Percentiles rank a stretch among this genome's conserved stretches.
These are phyloP conservation scores for Nelumbo lutea DNA, from an alignment of 164 flowering plant species.

Conservation along the genomic window DNA sequence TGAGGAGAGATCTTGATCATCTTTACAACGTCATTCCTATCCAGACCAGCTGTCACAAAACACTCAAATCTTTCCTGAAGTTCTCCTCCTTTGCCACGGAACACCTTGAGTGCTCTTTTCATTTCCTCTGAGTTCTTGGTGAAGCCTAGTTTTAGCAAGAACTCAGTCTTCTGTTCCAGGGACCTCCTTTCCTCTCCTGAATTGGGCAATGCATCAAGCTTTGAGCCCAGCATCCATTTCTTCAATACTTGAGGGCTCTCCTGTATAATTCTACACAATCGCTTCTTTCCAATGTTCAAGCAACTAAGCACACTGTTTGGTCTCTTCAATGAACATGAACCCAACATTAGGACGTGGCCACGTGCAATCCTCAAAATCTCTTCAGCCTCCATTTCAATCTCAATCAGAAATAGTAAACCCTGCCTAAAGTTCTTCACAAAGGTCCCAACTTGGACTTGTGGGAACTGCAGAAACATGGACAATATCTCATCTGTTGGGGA, in stretches of 20 bases:
- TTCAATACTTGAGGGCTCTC: constrained; percentile 50
- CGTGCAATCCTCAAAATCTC: constrained; percentile 41
- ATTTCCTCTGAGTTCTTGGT: constrained; percentile 43
- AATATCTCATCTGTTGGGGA: constrained; percentile 20
- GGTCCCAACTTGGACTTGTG: constrained; percentile 30
- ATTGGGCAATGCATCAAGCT: constrained; percentile 27
- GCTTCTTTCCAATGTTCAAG: constrained; percentile 40
- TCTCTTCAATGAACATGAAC: constrained; percentile 43
- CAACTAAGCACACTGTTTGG: constrained; percentile 22
- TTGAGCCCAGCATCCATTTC: constrained; percentile 41
- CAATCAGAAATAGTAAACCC: constrained; percentile 33
- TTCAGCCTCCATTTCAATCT: constrained; percentile 42
- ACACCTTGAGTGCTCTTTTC: constrained; percentile 43
- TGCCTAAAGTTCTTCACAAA: constrained; percentile 41
- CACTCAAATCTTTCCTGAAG: constrained; percentile 70
- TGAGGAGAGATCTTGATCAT: constrained; percentile 55
- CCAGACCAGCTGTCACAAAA: constrained; percentile 56
- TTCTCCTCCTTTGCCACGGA: constrained; percentile 54
- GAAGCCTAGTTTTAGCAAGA: constrained; percentile 53
- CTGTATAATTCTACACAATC: constrained; percentile 39
- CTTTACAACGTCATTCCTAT: constrained; percentile 31
- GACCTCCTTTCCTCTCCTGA: constrained; percentile 20
- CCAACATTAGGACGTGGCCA: constrained; percentile 36
- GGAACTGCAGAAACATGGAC: constrained; percentile 39
- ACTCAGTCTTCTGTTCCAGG: constrained; percentile 34